Conservation (phyloP, 129 eudicot genomes). For the Heracleum sosnowskyi region DNA sequence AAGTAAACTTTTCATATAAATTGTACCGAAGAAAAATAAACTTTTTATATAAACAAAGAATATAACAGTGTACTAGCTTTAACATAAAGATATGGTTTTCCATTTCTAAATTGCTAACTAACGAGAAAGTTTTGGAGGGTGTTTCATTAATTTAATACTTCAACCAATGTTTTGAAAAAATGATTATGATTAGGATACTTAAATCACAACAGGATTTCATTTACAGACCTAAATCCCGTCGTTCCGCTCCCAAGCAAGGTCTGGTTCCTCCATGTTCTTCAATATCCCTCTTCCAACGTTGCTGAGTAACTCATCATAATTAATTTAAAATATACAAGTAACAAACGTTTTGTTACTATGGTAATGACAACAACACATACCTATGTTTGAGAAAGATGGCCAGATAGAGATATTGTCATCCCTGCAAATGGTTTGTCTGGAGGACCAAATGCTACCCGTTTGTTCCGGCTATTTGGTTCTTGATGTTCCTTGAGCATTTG, state of each 20-base stretch:
- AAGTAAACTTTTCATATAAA: too few relatives aligned
- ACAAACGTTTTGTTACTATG: neutral
- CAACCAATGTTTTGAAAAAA: neutral
- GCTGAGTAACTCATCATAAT: slow-evolving; percentile 32
- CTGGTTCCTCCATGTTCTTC: slow-evolving; percentile 95
- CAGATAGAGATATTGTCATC: slow-evolving; percentile 66
- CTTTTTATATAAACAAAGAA: neutral
- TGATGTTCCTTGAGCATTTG: slow-evolving; percentile 46
- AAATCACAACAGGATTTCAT: slow-evolving; percentile 65
- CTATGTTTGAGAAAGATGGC: slow-evolving; percentile 66
- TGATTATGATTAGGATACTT: slow-evolving; percentile 85
- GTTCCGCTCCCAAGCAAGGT: slow-evolving; percentile 97
- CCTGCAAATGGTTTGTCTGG: slow-evolving; percentile 57
- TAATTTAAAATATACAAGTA: neutral
- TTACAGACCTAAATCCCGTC: slow-evolving; percentile 99
- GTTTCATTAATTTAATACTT: neutral
- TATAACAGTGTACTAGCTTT: neutral
- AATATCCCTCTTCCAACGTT: slow-evolving; percentile 61
- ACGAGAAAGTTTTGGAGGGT: too few relatives aligned
- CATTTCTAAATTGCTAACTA: neutral
- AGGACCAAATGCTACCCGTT: slow-evolving; percentile 18
- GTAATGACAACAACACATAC: slow-evolving; percentile 24
- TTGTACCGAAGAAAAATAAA: neutral
- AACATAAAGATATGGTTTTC: neutral
- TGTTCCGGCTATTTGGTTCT: slow-evolving; percentile 32